Conservation (phyloP, 2,329 filamentous ascomycete species). For the Diaporthe aspalathi region DNA sequence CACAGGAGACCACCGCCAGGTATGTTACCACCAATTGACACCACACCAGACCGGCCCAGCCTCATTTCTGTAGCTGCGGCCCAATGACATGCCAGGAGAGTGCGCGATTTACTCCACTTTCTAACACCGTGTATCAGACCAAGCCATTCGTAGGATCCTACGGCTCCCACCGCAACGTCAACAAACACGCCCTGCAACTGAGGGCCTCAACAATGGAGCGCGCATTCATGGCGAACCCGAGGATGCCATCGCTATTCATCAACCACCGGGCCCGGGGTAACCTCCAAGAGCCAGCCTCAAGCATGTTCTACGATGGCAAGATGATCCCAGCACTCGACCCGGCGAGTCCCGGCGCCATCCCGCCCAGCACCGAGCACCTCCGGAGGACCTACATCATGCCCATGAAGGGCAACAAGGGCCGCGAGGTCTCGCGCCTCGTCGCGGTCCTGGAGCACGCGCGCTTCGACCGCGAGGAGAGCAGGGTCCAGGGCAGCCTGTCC, state of each 20-base stretch:
- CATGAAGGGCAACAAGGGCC: background rate
- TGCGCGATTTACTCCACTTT: background rate
- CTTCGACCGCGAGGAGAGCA: background rate
- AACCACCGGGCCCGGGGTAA: conserved; percentile 20
- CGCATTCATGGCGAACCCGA: background rate
- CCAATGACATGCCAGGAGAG: too few species aligned
- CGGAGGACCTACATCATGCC: conserved; percentile 14
- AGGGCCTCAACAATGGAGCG: conserved; percentile 17
- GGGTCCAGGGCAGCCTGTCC: background rate
- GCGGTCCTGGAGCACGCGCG: background rate
- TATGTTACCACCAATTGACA: background rate
- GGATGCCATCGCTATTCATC: background rate
- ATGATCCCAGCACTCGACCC: conserved; percentile 1
- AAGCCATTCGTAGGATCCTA: background rate
- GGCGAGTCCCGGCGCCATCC: background rate
- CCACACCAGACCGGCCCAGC: too few species aligned
- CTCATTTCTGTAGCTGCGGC: too few species aligned
- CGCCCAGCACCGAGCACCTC: background rate
- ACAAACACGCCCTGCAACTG: background rate
- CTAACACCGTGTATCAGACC: background rate
- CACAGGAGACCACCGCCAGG: conserved; percentile 1
- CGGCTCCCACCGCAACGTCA: background rate
- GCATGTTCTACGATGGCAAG: background rate
- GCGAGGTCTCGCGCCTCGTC: background rate
- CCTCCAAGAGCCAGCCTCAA: background rate